These are phyloP conservation scores for Iberis pinnata DNA, from an alignment of 345 rosid species.

Conservation along the genomic window DNA sequence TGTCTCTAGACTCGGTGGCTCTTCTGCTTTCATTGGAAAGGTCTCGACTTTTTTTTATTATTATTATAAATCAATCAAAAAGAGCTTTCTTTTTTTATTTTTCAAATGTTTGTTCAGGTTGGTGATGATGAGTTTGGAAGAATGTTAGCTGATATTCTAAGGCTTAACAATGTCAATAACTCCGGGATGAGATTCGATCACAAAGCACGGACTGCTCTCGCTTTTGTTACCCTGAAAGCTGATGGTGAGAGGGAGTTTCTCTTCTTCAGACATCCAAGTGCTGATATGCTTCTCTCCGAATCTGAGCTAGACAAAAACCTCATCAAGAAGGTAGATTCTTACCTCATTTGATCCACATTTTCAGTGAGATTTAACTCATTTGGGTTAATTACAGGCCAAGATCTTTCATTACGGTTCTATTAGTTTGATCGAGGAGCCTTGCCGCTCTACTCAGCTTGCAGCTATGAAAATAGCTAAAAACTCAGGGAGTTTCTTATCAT, in stretches of 20 bases:
- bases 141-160: constrained; percentile 76
- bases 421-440: constrained; percentile 91
- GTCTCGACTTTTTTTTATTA: constrained; percentile 30
- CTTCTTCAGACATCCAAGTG: constrained; percentile 96
- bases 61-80: no score
- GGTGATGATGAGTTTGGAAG: constrained; percentile 94
- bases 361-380: no score
- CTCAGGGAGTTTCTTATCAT: constrained; percentile 76
- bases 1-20: constrained; percentile 79
- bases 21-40: constrained; percentile 95
- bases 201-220: constrained; percentile 77
- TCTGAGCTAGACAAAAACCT: constrained; percentile 70
- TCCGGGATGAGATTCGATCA: constrained; percentile 77
- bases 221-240: constrained; percentile 80
- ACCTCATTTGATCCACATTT: background rate
- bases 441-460: constrained; percentile 87
- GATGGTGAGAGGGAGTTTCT: constrained; percentile 98
- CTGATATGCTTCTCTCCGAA: constrained; percentile 89
- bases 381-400: constrained; percentile 50
- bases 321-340: constrained; percentile 49
- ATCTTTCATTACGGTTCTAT: constrained; percentile 96
- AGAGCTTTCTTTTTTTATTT: no score
- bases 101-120: constrained; percentile 32
- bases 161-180: constrained; percentile 67
- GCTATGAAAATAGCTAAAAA: constrained; percentile 75